Conservation (phyloP, 495 filamentous ascomycete species). For the Rhizodiscina lignyota region DNA sequence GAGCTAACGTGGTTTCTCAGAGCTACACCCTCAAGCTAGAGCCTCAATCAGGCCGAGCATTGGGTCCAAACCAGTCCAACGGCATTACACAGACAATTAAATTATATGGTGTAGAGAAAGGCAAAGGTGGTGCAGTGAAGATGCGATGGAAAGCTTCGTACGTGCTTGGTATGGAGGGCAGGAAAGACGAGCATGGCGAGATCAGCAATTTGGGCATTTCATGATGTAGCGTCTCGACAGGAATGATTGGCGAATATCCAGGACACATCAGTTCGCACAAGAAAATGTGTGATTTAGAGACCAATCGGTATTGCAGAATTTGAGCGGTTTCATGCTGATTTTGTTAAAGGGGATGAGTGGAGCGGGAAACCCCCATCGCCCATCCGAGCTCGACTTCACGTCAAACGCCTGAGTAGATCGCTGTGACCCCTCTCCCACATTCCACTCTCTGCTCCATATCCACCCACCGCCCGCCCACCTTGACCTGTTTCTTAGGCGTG, state of each 20-base stretch:
- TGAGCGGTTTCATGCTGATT: too few relatives aligned
- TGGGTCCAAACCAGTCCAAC: conserved; percentile 53
- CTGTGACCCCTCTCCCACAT: conserved; percentile 72
- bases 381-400: too few relatives aligned
- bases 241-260: too few relatives aligned
- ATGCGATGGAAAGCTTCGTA: conserved; percentile 81
- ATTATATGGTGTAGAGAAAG: conserved; percentile 51
- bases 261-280: too few relatives aligned
- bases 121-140: conserved; percentile 62
- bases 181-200: conserved; percentile 71
- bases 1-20: too few relatives aligned
- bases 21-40: conserved; percentile 64
- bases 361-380: too few relatives aligned
- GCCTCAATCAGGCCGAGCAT: conserved; percentile 62
- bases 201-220: conserved; percentile 69
- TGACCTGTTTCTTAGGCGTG: conserved; percentile 57
- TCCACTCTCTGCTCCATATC: conserved; percentile 75
- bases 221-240: too few relatives aligned
- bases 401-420: conserved; percentile 45
- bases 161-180: conserved; percentile 38
- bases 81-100: conserved; percentile 75
- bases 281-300: too few relatives aligned
- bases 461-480: conserved; percentile 43
- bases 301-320: too few relatives aligned
- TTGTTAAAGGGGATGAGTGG: too few relatives aligned